Evolutionary conservation across 2,329 filamentous ascomycete species (phyloP).

Genomic region (Magnaporthales sp.): DNA sequence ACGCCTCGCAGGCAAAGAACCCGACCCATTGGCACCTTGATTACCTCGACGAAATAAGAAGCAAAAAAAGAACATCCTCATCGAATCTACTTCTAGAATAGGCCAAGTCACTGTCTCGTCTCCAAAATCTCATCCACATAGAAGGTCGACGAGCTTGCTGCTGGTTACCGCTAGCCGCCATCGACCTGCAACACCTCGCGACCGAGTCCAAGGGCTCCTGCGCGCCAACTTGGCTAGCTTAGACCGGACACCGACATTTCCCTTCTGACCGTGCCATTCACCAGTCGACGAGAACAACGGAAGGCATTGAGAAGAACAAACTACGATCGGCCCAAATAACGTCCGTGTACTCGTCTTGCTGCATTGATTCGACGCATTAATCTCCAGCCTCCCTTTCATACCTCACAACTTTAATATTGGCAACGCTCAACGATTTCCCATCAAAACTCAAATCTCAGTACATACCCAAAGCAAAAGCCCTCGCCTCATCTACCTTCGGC

Average conservation of each 20-base stretch:
- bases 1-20: neutral
- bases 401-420: neutral
- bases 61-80: neutral
- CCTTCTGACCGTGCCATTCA: neutral
- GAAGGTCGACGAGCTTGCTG: neutral
- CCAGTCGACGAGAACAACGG: neutral
- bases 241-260: slow-evolving; percentile 2
- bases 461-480: neutral
- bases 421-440: neutral
- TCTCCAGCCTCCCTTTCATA: slow-evolving; percentile 1
- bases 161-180: neutral
- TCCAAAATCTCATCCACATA: neutral
- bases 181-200: neutral
- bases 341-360: neutral
- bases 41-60: neutral
- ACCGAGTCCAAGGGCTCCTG: neutral
- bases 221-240: neutral
- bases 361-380: slow-evolving; percentile 9
- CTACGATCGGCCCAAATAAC: neutral
- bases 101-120: neutral
- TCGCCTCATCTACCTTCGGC: neutral
- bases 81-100: neutral
- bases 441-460: neutral
- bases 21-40: neutral
- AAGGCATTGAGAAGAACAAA: neutral